Percentiles rank a stretch among this genome's conserved stretches.
Conservation (phyloP, 2,329 filamentous ascomycete species). For the Nothophaeocryptopus gaeumannii region DNA sequence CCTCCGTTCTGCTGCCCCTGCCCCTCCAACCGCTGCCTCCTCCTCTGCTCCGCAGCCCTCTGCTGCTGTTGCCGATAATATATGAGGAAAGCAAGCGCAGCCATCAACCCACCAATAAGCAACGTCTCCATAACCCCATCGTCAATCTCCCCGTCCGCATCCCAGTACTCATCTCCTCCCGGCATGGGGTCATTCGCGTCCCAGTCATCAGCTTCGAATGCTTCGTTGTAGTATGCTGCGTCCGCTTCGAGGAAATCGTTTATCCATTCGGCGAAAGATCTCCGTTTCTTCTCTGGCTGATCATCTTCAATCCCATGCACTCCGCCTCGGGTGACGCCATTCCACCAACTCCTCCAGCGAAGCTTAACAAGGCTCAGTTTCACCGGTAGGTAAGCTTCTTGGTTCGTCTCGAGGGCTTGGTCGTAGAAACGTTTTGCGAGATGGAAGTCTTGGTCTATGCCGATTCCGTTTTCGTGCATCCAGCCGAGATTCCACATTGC, state of each 20-base stretch:
- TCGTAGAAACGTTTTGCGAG: conserved; percentile 97
- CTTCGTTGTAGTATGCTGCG: conserved; percentile 44
- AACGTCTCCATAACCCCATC: conserved; percentile 81
- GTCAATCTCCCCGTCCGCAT: conserved; percentile 60
- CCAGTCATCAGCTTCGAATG: conserved; percentile 50
- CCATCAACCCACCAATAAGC: conserved; percentile 74
- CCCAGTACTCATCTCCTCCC: conserved; percentile 53
- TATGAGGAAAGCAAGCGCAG: conserved; percentile 70
- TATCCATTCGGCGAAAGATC: conserved; percentile 73
- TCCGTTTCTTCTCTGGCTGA: conserved; percentile 33
- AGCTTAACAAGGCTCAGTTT: conserved; percentile 84
- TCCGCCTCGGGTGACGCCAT: conserved; percentile 82
- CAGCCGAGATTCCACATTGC: conserved; percentile 96
- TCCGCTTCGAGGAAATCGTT: conserved; percentile 71
- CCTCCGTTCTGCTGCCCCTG: conserved; percentile 14
- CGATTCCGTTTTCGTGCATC: conserved; percentile 98
- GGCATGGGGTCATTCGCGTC: conserved; percentile 45
- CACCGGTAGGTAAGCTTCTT: conserved; percentile 88
- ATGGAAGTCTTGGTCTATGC: conserved; percentile 91
- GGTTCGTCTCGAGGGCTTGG: conserved; percentile 82
- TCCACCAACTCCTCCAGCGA: conserved; percentile 85
- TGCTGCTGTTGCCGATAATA: conserved; percentile 76
- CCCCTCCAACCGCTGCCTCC: conserved; percentile 43
- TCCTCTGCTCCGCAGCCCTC: conserved; percentile 41
- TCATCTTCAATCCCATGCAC: conserved; percentile 92